Evolutionary conservation across 352 stramenopile genomes (phyloP).

Genomic region (Phytophthora pinifolia): DNA sequence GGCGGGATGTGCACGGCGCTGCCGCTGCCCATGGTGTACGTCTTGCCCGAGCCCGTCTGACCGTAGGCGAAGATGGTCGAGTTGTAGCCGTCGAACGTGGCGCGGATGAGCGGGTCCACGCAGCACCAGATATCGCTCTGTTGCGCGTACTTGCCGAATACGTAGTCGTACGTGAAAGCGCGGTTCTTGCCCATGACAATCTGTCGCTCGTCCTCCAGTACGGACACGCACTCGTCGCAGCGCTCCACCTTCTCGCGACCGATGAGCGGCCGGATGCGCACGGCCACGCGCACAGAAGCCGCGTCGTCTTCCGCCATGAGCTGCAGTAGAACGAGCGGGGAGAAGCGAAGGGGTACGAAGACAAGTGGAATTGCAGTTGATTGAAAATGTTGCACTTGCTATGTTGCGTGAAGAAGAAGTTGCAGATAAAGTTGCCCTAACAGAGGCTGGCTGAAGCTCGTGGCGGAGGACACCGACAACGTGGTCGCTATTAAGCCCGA

Average conservation of each 20-base stretch:
- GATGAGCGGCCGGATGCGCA: conserved; percentile 86
- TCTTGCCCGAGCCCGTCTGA: conserved; percentile 87
- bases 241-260: conserved; percentile 88
- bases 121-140: conserved; percentile 87
- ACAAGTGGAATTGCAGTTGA: conserved; percentile 9
- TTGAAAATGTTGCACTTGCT: conserved; percentile 13
- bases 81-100: conserved; percentile 90
- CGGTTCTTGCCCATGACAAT: conserved; percentile 89
- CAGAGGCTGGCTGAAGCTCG: too few relatives aligned
- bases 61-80: conserved; percentile 90
- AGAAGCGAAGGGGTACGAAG: not conserved
- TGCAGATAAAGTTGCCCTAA: conserved; percentile 1
- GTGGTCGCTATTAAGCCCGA: too few relatives aligned
- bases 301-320: conserved; percentile 50
- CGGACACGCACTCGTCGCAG: conserved; percentile 85
- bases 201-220: conserved; percentile 81
- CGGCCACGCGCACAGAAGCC: conserved; percentile 75
- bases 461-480: too few relatives aligned
- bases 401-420: conserved; percentile 8
- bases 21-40: conserved; percentile 88
- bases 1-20: conserved; percentile 77
- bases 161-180: conserved; percentile 91
- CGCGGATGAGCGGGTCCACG: conserved; percentile 77
- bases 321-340: too few relatives aligned
- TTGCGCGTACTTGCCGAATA: conserved; percentile 82